Evolutionary conservation across 1,139 yeast species (phyloP).

Genomic region (Kodamaea plutei): DNA sequence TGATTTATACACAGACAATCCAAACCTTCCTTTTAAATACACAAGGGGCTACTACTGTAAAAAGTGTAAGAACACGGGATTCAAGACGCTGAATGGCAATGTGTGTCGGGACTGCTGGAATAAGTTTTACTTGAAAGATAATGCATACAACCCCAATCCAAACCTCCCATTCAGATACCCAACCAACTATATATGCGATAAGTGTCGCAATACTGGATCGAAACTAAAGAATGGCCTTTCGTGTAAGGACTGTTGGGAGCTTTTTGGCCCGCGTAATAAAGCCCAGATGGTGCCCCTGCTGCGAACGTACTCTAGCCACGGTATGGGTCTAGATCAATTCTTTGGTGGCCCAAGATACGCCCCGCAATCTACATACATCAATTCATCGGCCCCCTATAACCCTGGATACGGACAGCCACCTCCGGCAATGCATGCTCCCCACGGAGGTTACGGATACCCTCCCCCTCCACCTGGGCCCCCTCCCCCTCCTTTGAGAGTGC

Average conservation of each 20-base stretch:
- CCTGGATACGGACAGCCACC: no score
- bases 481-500: slow-evolving; percentile 39
- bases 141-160: slow-evolving; percentile 40
- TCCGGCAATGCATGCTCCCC: no score
- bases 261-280: slow-evolving; percentile 48
- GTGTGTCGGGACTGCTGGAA: slow-evolving; percentile 38
- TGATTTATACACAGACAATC: slow-evolving; percentile 15
- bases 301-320: slow-evolving; percentile 4
- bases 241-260: slow-evolving; percentile 71
- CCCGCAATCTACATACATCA: slow-evolving; percentile 11
- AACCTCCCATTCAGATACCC: slow-evolving; percentile 54
- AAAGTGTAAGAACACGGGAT: slow-evolving; percentile 43
- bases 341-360: slow-evolving; percentile 19
- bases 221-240: slow-evolving; percentile 59
- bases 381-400: slow-evolving; percentile 4
- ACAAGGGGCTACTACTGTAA: slow-evolving; percentile 35
- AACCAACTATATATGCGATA: slow-evolving; percentile 52
- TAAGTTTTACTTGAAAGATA: slow-evolving; percentile 22
- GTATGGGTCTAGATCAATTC: slow-evolving; percentile 8
- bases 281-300: slow-evolving; percentile 9
- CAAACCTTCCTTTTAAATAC: slow-evolving; percentile 52
- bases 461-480: slow-evolving; percentile 17
- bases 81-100: slow-evolving; percentile 25
- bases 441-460: not conserved
- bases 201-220: slow-evolving; percentile 74